Evolutionary conservation across 2,329 filamentous ascomycete species (phyloP), one percentile per base, ranked within the genome.

Genomic region (Colletotrichum trifolii): DNA sequence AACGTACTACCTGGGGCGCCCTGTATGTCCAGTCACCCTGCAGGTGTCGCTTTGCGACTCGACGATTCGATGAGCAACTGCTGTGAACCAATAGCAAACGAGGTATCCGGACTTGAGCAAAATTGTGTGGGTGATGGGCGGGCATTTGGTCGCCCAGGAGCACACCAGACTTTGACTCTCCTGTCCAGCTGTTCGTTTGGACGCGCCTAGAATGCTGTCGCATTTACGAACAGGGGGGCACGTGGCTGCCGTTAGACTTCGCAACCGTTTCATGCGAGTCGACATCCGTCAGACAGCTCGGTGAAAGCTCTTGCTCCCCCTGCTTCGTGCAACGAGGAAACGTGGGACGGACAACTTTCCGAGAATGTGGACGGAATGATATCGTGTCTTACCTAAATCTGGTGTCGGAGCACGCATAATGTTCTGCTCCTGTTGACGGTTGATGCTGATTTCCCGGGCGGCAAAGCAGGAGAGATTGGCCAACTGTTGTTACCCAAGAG

Each of bases 311-410:
- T 15, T 49, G 33, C 8, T 6, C 34, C 17, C 17, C 15, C 25
- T 25, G 52, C 53, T 34, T 54, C 53, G 13, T 53, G 15, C 42
- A 39, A 64, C 6, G 38, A 48, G 34, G 50, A 64, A 66, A 66
- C 63, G 48, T 66, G 63, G 63, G 34, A 57, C 42, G 53, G 59
- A 57, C 36, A 58, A 33, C 43, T 64, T 25, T 64, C 60, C 38
- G 52, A 25, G 25, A 25, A 39, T 52, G 15, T 17, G 36, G 57
- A n/a, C 42, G 40, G 17, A 17, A 15, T 25, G n/a, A n/a, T 39
- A 12, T 52, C 36, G 48, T 47, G 47, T 11, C 48, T 36, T 25
- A n/a, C n/a, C n/a, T n/a, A 5, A 25, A 25, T 25, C 25, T 25
- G 25, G 25, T 25, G 25, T 25, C 25, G 25, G 25, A 25, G 25